Conservation (phyloP, 139 green algal genomes). For the Coelastrella sp. region DNA sequence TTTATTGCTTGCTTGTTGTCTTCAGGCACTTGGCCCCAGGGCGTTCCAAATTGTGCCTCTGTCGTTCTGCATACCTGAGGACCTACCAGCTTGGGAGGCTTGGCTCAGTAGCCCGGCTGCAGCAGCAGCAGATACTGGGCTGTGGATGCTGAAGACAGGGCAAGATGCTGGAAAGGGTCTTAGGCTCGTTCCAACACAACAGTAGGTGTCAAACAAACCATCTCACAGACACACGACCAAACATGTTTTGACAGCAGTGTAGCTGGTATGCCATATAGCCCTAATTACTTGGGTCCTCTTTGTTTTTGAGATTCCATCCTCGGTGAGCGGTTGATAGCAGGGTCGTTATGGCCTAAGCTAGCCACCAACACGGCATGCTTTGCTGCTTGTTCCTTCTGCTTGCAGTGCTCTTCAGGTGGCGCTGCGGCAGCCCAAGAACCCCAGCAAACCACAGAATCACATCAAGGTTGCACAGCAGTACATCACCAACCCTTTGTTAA, state of each 20-base stretch:
- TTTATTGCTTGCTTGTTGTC: too few species aligned
- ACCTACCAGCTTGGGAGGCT: constrained; percentile 53
- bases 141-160: constrained; percentile 72
- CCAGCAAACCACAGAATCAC: constrained; percentile 26
- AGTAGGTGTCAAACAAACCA: constrained; percentile 28
- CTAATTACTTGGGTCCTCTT: too few species aligned
- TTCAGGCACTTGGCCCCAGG: constrained; percentile 33
- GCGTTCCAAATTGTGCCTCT: constrained; percentile 36
- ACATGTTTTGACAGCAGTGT: too few species aligned
- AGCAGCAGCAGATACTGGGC: constrained; percentile 12
- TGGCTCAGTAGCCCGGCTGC: constrained; percentile 47
- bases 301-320: too few species aligned
- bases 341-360: too few species aligned
- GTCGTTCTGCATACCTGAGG: constrained; percentile 58
- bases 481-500: constrained; percentile 54
- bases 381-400: neutral
- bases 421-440: constrained; percentile 13
- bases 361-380: too few species aligned
- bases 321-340: too few species aligned
- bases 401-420: constrained; percentile 41
- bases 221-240: too few species aligned
- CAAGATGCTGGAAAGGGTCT: constrained; percentile 66
- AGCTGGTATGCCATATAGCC: too few species aligned
- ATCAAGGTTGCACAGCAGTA: constrained; percentile 69
- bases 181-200: constrained; percentile 47